phyloP scores from a whole-genome alignment of 345 rosid species.

The Eucalyptus marginata region DNA sequence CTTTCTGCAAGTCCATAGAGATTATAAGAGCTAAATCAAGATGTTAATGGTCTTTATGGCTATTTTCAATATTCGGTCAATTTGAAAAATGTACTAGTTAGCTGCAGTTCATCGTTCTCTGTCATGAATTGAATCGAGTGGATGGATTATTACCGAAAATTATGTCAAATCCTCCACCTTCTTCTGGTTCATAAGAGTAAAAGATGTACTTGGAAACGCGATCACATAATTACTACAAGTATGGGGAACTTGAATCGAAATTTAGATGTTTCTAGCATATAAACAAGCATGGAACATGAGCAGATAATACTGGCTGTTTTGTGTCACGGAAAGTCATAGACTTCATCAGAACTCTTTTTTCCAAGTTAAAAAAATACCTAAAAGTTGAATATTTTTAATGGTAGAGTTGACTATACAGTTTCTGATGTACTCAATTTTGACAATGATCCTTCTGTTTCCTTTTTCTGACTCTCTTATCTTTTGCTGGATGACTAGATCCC shows the following conservation, averaged over 20 bases:
- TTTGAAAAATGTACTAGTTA: background rate
- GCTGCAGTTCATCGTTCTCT: background rate
- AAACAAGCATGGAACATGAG: background rate
- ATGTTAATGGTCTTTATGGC: background rate
- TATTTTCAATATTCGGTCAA: background rate
- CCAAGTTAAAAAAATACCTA: background rate
- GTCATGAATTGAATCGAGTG: background rate
- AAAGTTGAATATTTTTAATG: background rate
- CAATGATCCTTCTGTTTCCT: background rate
- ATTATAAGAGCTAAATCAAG: background rate
- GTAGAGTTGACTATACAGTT: background rate
- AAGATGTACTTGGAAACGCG: background rate
- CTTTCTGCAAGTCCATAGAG: background rate
- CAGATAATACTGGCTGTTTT: background rate
- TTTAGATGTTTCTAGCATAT: background rate
- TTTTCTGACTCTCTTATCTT: background rate
- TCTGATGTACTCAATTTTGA: background rate
- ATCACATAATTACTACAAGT: background rate
- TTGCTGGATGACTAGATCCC: constrained; percentile 42
- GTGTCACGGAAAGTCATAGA: background rate
- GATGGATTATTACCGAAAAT: background rate
- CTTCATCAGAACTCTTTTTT: background rate
- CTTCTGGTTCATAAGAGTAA: background rate
- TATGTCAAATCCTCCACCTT: background rate
- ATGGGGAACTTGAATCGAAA: background rate